phyloP scores from a whole-genome alignment of 441 rosid genomes.

The Erodium trifolium region DNA sequence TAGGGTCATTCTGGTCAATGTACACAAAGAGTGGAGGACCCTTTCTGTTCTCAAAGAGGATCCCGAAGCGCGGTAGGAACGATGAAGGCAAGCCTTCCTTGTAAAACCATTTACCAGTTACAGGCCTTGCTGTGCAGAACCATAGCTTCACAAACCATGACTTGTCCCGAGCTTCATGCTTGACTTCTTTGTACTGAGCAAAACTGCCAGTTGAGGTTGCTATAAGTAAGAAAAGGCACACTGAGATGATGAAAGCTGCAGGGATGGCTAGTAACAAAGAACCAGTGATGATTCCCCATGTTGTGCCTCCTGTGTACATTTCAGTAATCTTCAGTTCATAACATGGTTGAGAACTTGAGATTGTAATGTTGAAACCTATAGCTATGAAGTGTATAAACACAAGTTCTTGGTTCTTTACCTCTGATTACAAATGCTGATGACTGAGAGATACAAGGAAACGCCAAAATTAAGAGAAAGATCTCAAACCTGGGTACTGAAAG shows the following conservation, averaged over 20 bases:
- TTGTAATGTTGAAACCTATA: conserved; percentile 5
- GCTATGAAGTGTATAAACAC: background rate
- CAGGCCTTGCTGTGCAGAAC: conserved; percentile 32
- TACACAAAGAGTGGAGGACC: conserved; percentile 39
- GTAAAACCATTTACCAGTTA: conserved; percentile 44
- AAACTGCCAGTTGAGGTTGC: conserved; percentile 31
- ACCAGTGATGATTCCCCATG: conserved; percentile 36
- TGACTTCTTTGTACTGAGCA: conserved; percentile 42
- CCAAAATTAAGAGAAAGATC: conserved; percentile 39
- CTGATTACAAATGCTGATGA: conserved; percentile 43
- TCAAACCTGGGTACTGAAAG: conserved; percentile 42
- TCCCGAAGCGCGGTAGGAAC: conserved; percentile 32
- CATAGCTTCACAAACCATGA: conserved; percentile 31
- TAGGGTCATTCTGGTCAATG: conserved; percentile 31
- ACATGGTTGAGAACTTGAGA: conserved; percentile 1
- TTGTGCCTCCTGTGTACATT: conserved; percentile 34
- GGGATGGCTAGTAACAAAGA: conserved; percentile 42
- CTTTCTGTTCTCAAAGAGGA: conserved; percentile 38
- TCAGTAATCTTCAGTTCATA: conserved; percentile 10
- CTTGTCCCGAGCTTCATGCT: conserved; percentile 19
- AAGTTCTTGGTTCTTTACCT: conserved; percentile 27
- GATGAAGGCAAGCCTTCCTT: conserved; percentile 35
- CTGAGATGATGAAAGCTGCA: conserved; percentile 34
- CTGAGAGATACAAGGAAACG: conserved; percentile 44
- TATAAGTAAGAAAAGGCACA: conserved; percentile 31